Evolutionary conservation across 2,329 filamentous ascomycete genomes (phyloP).

Genomic region (Aspergillus awamori): DNA sequence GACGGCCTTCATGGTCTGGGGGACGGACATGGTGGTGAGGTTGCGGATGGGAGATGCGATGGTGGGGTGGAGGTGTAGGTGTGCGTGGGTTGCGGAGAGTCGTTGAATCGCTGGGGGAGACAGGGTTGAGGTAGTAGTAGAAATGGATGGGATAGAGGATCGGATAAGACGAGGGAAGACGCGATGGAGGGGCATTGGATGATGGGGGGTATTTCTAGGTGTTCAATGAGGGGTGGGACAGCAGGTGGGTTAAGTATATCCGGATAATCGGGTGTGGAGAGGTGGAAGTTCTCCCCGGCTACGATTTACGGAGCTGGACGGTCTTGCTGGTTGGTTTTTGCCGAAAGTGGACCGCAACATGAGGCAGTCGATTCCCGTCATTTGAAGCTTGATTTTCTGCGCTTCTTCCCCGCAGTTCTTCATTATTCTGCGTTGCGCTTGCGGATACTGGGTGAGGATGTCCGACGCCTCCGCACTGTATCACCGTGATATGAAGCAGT

Average conservation of each 20-base stretch:
- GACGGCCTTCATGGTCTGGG: slow-evolving; percentile 72
- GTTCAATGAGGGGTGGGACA: background rate
- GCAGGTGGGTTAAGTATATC: background rate
- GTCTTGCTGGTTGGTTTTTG: background rate
- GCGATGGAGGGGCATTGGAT: slow-evolving; percentile 12
- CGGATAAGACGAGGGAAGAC: slow-evolving; percentile 2
- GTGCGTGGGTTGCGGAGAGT: slow-evolving; percentile 18
- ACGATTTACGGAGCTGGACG: background rate
- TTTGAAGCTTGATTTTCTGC: background rate
- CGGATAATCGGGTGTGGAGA: background rate
- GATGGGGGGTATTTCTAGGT: background rate
- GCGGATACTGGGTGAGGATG: background rate
- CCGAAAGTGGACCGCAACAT: background rate
- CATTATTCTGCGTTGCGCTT: background rate
- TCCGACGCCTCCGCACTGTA: background rate
- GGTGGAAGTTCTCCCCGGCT: background rate
- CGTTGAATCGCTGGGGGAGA: slow-evolving; percentile 3
- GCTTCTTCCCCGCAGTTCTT: background rate
- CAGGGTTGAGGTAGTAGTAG: background rate
- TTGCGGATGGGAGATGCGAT: slow-evolving; percentile 7
- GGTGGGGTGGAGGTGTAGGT: slow-evolving; percentile 11
- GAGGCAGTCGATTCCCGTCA: background rate
- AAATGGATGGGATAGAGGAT: background rate
- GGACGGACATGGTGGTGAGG: slow-evolving; percentile 49
- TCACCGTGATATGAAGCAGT: background rate